A percentile compares a stretch with the other conserved stretches of the same genome.
Conservation (phyloP, 169 alveolate genomes). For the Babesia ovis region DNA sequence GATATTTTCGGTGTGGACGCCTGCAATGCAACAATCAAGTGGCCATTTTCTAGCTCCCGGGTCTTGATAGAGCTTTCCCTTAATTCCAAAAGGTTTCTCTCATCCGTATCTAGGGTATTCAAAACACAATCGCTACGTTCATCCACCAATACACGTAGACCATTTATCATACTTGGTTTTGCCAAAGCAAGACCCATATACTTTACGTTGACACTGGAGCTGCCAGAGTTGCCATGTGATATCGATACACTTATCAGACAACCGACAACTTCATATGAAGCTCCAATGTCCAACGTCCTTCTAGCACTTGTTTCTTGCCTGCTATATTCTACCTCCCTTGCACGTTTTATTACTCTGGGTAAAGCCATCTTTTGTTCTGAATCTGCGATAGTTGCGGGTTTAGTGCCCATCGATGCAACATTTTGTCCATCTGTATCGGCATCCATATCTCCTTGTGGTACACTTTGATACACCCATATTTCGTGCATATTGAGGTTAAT, state of each 20-base stretch:
- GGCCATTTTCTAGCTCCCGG: constrained; percentile 19
- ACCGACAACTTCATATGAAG: constrained; percentile 5
- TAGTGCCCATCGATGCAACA: background rate
- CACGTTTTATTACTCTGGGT: constrained; percentile 4
- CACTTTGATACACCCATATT: constrained; percentile 21
- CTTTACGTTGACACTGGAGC: constrained; percentile 7
- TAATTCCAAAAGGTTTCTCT: constrained; percentile 16
- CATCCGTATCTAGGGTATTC: constrained; percentile 1
- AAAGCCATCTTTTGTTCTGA: background rate
- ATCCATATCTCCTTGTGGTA: background rate
- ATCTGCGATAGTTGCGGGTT: background rate
- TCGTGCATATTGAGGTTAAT: constrained; percentile 6
- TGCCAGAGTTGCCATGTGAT: background rate
- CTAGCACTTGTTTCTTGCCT: background rate
- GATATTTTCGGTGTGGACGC: constrained; percentile 25
- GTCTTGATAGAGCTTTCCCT: constrained; percentile 16
- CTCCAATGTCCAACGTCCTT: background rate
- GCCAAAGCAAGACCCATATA: constrained; percentile 38
- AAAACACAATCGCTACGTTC: constrained; percentile 15
- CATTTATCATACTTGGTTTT: background rate
- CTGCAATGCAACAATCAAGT: constrained; percentile 12
- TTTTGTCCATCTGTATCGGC: background rate
- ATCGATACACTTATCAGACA: constrained; percentile 24
- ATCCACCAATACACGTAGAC: constrained; percentile 15
- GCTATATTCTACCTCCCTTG: constrained; percentile 8